These are phyloP conservation scores for Xylaria venustula DNA, from an alignment of 495 filamentous ascomycete genomes.

Conservation along the genomic window DNA sequence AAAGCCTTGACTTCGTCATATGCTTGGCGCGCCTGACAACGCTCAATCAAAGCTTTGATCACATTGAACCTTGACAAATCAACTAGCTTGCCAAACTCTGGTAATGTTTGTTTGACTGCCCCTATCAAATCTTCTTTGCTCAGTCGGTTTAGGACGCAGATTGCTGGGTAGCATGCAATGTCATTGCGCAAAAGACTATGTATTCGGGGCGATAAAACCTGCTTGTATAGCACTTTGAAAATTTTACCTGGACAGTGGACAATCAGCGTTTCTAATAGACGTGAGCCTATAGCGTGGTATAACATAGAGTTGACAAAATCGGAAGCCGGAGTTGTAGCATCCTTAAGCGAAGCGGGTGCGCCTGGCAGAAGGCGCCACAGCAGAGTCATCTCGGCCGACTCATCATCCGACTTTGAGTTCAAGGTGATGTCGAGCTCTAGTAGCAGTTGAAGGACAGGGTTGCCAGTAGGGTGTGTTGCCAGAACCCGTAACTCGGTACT, in stretches of 20 bases:
- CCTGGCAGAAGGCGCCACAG: slow-evolving; percentile 43
- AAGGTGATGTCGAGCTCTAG: slow-evolving; percentile 78
- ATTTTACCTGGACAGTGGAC: slow-evolving; percentile 75
- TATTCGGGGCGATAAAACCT: slow-evolving; percentile 73
- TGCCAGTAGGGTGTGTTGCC: slow-evolving; percentile 83
- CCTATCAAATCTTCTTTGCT: slow-evolving; percentile 77
- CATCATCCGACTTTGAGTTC: slow-evolving; percentile 60
- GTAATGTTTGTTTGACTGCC: slow-evolving; percentile 64
- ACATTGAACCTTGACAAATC: slow-evolving; percentile 72
- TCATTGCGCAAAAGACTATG: slow-evolving; percentile 80
- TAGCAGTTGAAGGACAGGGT: slow-evolving; percentile 84
- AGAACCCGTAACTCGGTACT: slow-evolving; percentile 72
- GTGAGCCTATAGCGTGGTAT: slow-evolving; percentile 86
- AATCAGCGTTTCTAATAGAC: slow-evolving; percentile 82
- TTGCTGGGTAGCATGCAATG: slow-evolving; percentile 81
- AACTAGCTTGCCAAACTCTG: slow-evolving; percentile 67
- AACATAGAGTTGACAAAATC: slow-evolving; percentile 80
- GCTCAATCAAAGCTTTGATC: slow-evolving; percentile 77
- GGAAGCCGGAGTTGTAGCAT: slow-evolving; percentile 40
- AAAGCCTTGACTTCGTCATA: slow-evolving; percentile 59
- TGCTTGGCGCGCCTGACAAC: slow-evolving; percentile 63
- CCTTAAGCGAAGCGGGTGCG: slow-evolving; percentile 42
- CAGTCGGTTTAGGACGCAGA: slow-evolving; percentile 75
- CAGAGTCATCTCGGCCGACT: slow-evolving; percentile 31
- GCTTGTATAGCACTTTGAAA: slow-evolving; percentile 79